These are phyloP conservation scores for Tricholoma flavovirens DNA, from an alignment of 768 basidiomycete species.

Conservation along the genomic window DNA sequence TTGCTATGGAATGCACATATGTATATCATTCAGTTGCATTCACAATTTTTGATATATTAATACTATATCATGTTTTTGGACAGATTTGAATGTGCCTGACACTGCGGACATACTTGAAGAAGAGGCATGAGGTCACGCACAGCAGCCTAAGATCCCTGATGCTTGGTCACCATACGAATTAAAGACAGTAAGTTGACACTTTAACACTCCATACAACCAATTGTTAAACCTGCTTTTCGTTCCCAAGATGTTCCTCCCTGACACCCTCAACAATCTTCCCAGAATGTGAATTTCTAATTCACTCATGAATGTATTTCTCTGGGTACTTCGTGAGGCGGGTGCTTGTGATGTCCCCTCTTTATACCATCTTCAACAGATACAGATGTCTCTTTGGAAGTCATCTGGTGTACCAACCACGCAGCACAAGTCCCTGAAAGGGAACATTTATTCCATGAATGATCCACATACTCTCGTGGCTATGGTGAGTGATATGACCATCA, in stretches of 20 bases:
- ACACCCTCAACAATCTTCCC: constrained; percentile 28
- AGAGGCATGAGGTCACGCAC: neutral
- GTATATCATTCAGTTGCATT: no score
- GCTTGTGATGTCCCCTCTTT: constrained; percentile 23
- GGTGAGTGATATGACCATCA: no score
- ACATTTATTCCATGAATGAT: no score
- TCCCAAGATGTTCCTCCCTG: constrained; percentile 19
- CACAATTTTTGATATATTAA: no score
- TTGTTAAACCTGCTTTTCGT: neutral
- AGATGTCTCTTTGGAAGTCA: constrained; percentile 11
- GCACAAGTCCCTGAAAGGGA: no score
- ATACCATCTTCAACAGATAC: constrained; percentile 17
- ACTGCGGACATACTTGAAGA: neutral
- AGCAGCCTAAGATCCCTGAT: neutral
- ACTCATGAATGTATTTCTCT: no score
- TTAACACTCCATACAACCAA: neutral
- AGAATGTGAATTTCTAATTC: constrained; percentile 22
- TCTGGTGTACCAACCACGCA: no score
- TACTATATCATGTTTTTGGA: neutral
- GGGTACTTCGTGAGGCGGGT: no score
- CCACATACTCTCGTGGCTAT: neutral
- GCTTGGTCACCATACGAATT: constrained; percentile 7
- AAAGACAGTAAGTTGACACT: neutral
- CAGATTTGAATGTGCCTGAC: neutral
- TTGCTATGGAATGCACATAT: no score